phyloP scores from a whole-genome alignment of 208 protist species.

The Porcisia deanei region DNA sequence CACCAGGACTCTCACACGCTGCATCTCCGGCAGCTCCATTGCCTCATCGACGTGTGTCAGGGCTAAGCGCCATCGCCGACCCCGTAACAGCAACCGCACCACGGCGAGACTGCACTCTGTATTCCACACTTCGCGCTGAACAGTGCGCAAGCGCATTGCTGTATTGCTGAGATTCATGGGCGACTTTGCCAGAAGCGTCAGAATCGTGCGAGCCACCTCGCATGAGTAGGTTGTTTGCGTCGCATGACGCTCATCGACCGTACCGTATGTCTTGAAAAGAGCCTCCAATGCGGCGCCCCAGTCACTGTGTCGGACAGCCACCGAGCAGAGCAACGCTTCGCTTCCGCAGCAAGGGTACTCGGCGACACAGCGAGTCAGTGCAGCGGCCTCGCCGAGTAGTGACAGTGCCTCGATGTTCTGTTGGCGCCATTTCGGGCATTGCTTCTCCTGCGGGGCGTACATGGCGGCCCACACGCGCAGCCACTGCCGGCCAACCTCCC shows the following conservation, averaged over 20 bases:
- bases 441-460: slow-evolving; percentile 30
- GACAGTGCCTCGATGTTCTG: slow-evolving; percentile 54
- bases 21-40: slow-evolving; percentile 27
- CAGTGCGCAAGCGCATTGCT: slow-evolving; percentile 45
- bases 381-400: slow-evolving; percentile 36
- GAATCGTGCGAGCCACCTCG: slow-evolving; percentile 34
- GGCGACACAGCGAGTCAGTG: slow-evolving; percentile 24
- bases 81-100: slow-evolving; percentile 52
- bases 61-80: slow-evolving; percentile 64
- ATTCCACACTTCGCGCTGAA: slow-evolving; percentile 47
- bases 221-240: slow-evolving; percentile 23
- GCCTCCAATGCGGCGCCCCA: slow-evolving; percentile 54
- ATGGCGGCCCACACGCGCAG: slow-evolving; percentile 38
- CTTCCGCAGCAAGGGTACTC: slow-evolving; percentile 9
- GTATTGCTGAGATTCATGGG: slow-evolving; percentile 75
- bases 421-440: slow-evolving; percentile 26
- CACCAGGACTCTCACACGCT: slow-evolving; percentile 12
- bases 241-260: slow-evolving; percentile 13
- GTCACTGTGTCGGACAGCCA: slow-evolving; percentile 44
- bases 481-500: slow-evolving; percentile 58
- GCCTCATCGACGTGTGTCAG: slow-evolving; percentile 50
- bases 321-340: slow-evolving; percentile 41
- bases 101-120: slow-evolving; percentile 39
- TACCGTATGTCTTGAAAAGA: slow-evolving; percentile 29
- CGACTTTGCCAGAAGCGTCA: slow-evolving; percentile 48